Percentiles rank a stretch among this genome's conserved stretches.
Evolutionary conservation across 2,329 filamentous ascomycete species (phyloP).

Genomic region (Fonsecaea nubica): DNA sequence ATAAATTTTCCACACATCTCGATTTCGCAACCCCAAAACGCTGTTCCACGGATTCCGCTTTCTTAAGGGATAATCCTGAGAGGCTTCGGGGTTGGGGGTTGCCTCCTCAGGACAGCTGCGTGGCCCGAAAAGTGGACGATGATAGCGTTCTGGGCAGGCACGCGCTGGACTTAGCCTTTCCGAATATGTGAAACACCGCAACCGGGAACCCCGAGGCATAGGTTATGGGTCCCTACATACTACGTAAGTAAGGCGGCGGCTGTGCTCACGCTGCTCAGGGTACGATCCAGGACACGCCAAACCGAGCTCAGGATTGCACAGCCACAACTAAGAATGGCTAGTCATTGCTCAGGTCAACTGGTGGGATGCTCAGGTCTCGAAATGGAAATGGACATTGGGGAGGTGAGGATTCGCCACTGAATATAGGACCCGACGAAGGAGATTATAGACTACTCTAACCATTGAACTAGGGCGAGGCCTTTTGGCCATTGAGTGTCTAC

Average conservation of each 20-base stretch:
- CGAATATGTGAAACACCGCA: conserved; percentile 10
- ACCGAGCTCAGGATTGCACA: conserved; percentile 3
- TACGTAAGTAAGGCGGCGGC: neutral
- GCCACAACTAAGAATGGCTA: neutral
- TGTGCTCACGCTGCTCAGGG: conserved; percentile 10
- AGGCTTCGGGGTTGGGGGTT: neutral
- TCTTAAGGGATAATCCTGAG: neutral
- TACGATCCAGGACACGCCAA: conserved; percentile 4
- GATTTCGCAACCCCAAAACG: neutral
- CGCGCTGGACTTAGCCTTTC: conserved; percentile 2
- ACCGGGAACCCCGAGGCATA: neutral
- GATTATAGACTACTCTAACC: no score
- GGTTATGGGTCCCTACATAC: conserved; percentile 5
- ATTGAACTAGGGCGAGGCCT: no score
- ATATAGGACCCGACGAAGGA: neutral
- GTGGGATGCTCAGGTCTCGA: conserved; percentile 1
- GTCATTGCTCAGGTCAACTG: conserved; percentile 4
- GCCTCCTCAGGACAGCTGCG: neutral
- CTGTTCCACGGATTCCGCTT: neutral
- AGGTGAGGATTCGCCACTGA: neutral
- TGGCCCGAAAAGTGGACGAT: neutral
- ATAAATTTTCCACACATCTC: conserved; percentile 8
- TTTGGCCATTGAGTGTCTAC: no score
- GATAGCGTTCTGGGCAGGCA: neutral
- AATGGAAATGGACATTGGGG: neutral